Evolutionary conservation across 2,329 filamentous ascomycete genomes (phyloP), one percentile per base, ranked within the genome.

Genomic region (Zymoseptoria crescenta): DNA sequence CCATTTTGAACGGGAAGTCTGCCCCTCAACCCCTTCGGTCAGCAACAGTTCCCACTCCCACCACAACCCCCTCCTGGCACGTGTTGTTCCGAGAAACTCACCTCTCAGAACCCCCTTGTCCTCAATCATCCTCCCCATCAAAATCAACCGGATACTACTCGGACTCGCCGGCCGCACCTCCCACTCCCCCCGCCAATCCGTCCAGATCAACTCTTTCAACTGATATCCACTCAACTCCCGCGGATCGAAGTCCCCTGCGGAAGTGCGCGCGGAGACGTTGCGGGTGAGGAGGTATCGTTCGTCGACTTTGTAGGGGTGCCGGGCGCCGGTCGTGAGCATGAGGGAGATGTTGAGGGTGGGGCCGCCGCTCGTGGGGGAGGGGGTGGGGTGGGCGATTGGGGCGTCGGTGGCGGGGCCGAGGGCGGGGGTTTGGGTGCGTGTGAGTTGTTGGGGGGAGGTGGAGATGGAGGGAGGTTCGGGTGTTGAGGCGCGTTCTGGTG

Each of bases 161-260:
- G 93, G 92, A 70, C 89, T 94, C 27, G 88, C 85, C 1, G 93
- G 93, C 70, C 89, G 87, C 16, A 86, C 78, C 69, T 96, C 92
- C 93, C 93, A 96, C 72, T 96, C 84, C 80, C 67, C 53, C 66
- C 91, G 82, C 93, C 93, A 97, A 73, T 96, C 92, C 68, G 90
- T 83, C 78, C 94, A 83, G 72, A 97, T 96, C 70, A 96, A 78
- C 76, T 96, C 91, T 75, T 96, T 96, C 65, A 97, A 78, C 2
- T 90, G 96, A 73, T 96, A 96, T 55, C 96, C 87, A 66, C 89
- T 96, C 75, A 97, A 91, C 71, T 87, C 89, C 71, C 91, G 92
- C 0, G 91, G 91, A 70, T 96, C 91, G 50, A 73, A 73, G 62
- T 75, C 80, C 30, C 84, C 85, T 8, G 80, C 83, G 64, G 83